Evolutionary conservation across 805 yeast species (phyloP).

Genomic region (Saccharomycopsis javanensis): DNA sequence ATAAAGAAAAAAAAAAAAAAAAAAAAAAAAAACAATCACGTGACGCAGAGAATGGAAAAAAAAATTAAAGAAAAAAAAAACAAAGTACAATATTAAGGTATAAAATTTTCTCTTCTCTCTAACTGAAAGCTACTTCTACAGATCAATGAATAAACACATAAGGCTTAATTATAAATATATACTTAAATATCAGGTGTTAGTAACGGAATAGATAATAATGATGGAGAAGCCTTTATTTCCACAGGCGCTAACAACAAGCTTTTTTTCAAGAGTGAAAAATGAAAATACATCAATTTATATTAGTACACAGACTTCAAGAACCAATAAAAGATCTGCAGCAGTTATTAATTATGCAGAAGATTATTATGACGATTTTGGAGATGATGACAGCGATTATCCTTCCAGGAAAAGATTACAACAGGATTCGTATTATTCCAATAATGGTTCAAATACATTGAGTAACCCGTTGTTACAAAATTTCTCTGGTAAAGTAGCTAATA

Average conservation of each 20-base stretch:
- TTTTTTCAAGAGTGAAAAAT: constrained; percentile 61
- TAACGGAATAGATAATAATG: background rate
- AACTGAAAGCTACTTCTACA: too few species aligned
- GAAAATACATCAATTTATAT: constrained; percentile 65
- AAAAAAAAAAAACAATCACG: background rate
- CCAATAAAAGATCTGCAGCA: constrained; percentile 62
- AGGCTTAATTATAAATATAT: too few species aligned
- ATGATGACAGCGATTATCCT: constrained; percentile 23
- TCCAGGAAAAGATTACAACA: constrained; percentile 1
- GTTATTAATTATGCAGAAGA: constrained; percentile 80
- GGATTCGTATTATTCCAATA: background rate
- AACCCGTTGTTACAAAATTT: constrained; percentile 25
- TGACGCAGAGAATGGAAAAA: background rate
- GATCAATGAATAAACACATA: too few species aligned
- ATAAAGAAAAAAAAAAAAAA: background rate
- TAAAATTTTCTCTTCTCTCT: too few species aligned
- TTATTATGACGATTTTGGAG: constrained; percentile 43
- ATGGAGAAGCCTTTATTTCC: constrained; percentile 35
- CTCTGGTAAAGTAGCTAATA: constrained; percentile 33
- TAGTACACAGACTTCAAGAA: constrained; percentile 66
- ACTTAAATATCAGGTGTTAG: too few species aligned
- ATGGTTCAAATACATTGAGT: constrained; percentile 19
- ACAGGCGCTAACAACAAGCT: constrained; percentile 73
- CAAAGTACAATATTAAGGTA: too few species aligned
- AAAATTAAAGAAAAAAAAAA: too few species aligned